phyloP scores from a whole-genome alignment of 2,329 filamentous ascomycete genomes.

The Berkeleyomyces basicola region DNA sequence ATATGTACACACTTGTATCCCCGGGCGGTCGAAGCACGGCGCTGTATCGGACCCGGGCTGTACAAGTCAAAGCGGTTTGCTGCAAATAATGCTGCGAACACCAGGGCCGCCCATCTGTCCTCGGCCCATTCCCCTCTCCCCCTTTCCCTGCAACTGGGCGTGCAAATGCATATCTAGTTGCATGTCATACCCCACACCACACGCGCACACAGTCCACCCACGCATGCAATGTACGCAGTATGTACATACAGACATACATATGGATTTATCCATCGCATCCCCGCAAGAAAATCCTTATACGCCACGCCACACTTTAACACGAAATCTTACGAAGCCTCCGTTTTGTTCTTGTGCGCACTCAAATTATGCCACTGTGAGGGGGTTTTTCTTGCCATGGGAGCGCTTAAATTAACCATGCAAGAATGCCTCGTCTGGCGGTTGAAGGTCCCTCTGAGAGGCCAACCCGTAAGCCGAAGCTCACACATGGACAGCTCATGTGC shows the following conservation, averaged over 20 bases:
- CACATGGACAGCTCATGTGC: neutral
- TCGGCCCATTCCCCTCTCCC: too few species aligned
- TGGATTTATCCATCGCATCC: neutral
- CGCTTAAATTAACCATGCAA: neutral
- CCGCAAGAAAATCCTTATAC: neutral
- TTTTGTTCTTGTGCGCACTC: neutral
- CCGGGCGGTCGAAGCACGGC: neutral
- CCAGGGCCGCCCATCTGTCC: too few species aligned
- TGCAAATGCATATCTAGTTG: neutral
- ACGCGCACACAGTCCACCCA: neutral
- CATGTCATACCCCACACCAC: neutral
- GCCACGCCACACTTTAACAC: neutral
- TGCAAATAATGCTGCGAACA: too few species aligned
- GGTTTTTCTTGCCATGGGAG: neutral
- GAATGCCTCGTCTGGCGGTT: neutral
- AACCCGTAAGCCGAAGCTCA: too few species aligned
- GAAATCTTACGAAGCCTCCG: neutral
- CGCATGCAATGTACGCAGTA: neutral
- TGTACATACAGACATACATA: neutral
- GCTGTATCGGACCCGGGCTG: neutral
- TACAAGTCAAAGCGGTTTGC: neutral
- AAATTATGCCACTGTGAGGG: neutral
- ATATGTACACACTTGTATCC: too few species aligned
- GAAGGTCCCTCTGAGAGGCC: too few species aligned
- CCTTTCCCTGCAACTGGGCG: too few species aligned